A percentile compares a stretch with the other conserved stretches of the same genome.
These are phyloP conservation scores for Circinella umbellata DNA, from an alignment of 371 early-diverging fungal species.

Conservation along the genomic window DNA sequence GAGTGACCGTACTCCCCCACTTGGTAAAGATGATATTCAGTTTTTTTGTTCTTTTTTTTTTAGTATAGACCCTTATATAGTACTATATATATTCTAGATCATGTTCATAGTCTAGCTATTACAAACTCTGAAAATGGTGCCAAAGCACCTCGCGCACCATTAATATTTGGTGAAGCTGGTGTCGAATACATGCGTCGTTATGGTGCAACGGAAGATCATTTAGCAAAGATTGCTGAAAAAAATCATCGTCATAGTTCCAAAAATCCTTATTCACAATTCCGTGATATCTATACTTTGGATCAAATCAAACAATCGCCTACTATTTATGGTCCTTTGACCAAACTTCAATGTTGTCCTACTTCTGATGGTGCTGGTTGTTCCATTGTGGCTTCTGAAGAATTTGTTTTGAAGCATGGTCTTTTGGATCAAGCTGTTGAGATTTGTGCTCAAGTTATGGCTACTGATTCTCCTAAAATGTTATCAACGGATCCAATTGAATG, in stretches of 20 bases:
- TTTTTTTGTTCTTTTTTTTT: too few species aligned
- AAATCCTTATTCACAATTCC: constrained; percentile 84
- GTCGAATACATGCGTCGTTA: constrained; percentile 72
- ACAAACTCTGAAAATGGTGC: constrained; percentile 55
- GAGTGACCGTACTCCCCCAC: constrained; percentile 69
- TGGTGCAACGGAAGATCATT: constrained; percentile 60
- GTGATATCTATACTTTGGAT: constrained; percentile 69
- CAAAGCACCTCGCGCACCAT: constrained; percentile 68
- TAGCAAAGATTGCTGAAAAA: constrained; percentile 81
- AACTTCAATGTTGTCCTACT: constrained; percentile 82
- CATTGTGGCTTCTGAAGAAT: constrained; percentile 72
- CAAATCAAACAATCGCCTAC: constrained; percentile 67
- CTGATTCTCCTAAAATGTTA: constrained; percentile 70
- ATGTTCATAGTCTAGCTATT: constrained; percentile 56
- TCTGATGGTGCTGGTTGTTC: constrained; percentile 79
- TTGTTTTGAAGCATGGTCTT: constrained; percentile 66
- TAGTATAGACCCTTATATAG: too few species aligned
- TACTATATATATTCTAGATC: constrained; percentile 39
- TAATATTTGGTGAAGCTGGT: constrained; percentile 82
- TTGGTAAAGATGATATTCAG: constrained; percentile 38
- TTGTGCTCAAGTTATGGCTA: constrained; percentile 73
- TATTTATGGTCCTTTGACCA: constrained; percentile 75
- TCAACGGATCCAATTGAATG: constrained; percentile 65
- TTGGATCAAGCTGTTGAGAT: constrained; percentile 76
- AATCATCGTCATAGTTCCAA: constrained; percentile 77